Evolutionary conservation across 2,329 filamentous ascomycete species (phyloP), one percentile per base, ranked within the genome.

Genomic region (Proliferodiscus dingleyae): DNA sequence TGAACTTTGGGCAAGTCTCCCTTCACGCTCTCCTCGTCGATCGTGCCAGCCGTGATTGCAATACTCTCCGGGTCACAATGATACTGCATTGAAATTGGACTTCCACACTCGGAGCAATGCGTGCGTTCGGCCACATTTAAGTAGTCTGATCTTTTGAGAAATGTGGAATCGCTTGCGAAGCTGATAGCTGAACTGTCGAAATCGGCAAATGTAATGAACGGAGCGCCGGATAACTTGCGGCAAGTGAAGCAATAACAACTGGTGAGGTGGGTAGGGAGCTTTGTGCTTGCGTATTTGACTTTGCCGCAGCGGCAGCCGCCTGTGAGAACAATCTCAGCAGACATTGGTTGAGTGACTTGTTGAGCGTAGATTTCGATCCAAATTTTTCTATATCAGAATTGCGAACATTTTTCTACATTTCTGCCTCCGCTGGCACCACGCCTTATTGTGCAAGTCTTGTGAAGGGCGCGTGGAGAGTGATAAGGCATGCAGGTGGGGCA

Each of bases 191-290:
- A 45, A 29, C 48, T 50, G 1, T 64, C 58, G 32, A 74, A 66
- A 7, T 61, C 48, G 6, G 64, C 61, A 49, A 72, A 75, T 3
- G 67, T 63, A 28, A 73, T 60, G 46, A 65, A 75, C 1, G 67
- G 66, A 3, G 66, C 68, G 10, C 73, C 72, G 2, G 71, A 69
- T 30, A 72, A 49, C 53, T 70, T 69, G 46, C 72, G 71, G 50
- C 73, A 77, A 32, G 67, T 67, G n/a, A 57, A 60, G 53, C 73
- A 77, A 55, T 75, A 66, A 57, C 72, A 77, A 45, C 68, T 58
- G 15, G 61, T 63, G 22, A 72, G 56, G 19, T 57, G 48, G 10
- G 52, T 57, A 1, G 71, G 70, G 1, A 62, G 53, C 1, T 49
- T 50, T 11, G 62, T 64, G 41, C 63, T 64, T 1, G 59, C 66